Evolutionary conservation across 2,329 filamentous ascomycete genomes (phyloP).

Genomic region (Fusarium decemcellulare): DNA sequence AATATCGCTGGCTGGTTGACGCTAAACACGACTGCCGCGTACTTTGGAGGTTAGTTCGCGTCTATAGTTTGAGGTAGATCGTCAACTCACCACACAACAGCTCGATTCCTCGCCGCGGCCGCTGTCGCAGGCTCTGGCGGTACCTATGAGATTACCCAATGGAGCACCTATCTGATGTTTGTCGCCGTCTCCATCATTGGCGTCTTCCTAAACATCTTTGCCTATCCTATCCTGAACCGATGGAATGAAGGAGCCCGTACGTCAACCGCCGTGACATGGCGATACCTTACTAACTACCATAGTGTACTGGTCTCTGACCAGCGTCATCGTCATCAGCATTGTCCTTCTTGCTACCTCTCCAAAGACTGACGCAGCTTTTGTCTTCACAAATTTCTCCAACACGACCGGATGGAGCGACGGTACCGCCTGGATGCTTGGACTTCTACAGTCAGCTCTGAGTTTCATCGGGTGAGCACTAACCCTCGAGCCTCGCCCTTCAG

Average conservation of each 20-base stretch:
- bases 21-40: slow-evolving; percentile 59
- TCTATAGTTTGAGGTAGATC: not conserved
- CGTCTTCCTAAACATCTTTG: slow-evolving; percentile 56
- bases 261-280: not conserved
- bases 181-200: slow-evolving; percentile 45
- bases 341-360: slow-evolving; percentile 56
- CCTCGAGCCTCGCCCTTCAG: rapidly evolving
- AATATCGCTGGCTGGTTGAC: slow-evolving; percentile 62
- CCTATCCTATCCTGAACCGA: slow-evolving; percentile 56
- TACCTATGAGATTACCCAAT: slow-evolving; percentile 54
- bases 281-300: not conserved
- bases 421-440: slow-evolving; percentile 61
- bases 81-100: slow-evolving; percentile 39
- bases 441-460: slow-evolving; percentile 56
- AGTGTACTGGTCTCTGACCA: slow-evolving; percentile 59
- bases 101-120: slow-evolving; percentile 60
- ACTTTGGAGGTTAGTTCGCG: slow-evolving; percentile 55
- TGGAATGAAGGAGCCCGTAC: slow-evolving; percentile 59
- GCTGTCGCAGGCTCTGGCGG: slow-evolving; percentile 56
- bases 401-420: slow-evolving; percentile 62
- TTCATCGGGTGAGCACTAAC: slow-evolving; percentile 45
- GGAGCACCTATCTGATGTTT: slow-evolving; percentile 60
- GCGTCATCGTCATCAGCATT: slow-evolving; percentile 59
- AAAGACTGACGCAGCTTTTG: slow-evolving; percentile 59
- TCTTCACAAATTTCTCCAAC: slow-evolving; percentile 62